phyloP scores from a whole-genome alignment of 306 rosid genomes.

The Quercus mongolica region DNA sequence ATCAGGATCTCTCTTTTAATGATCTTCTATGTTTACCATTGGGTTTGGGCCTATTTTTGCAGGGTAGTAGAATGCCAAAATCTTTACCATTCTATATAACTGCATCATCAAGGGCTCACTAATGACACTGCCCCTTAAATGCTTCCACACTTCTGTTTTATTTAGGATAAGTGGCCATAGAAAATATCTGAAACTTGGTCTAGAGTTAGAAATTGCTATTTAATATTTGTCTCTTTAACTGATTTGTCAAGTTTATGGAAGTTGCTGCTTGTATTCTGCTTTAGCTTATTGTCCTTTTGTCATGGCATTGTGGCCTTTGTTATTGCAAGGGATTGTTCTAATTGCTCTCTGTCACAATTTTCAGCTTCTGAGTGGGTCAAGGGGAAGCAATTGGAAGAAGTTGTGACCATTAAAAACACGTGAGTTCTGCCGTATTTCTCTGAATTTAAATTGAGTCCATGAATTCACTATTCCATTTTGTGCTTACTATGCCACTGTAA shows the following conservation, averaged over 20 bases:
- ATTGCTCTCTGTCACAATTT: slow-evolving; percentile 19
- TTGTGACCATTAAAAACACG: slow-evolving; percentile 73
- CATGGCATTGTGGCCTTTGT: neutral
- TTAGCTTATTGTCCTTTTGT: neutral
- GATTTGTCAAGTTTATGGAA: neutral
- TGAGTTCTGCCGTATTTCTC: slow-evolving; percentile 23
- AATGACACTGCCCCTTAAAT: too few relatives aligned
- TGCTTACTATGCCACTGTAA: neutral
- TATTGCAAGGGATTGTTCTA: slow-evolving; percentile 7
- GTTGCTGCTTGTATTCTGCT: neutral
- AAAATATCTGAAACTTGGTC: too few relatives aligned
- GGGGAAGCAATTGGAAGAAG: slow-evolving; percentile 85
- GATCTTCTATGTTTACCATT: too few relatives aligned
- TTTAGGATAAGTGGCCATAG: too few relatives aligned
- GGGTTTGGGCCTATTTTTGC: too few relatives aligned
- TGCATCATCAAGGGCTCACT: too few relatives aligned
- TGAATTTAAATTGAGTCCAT: neutral
- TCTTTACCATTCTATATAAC: too few relatives aligned
- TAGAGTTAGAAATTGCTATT: neutral
- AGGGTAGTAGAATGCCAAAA: too few relatives aligned
- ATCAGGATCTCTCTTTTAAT: too few relatives aligned
- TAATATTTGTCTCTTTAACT: neutral
- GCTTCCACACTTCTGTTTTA: too few relatives aligned
- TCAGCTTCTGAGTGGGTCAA: slow-evolving; percentile 97
- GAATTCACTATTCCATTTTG: neutral